Base-by-base conservation (phyloP, 371 early-diverging fungal species). In the Haplosporangium sp. region DNA sequence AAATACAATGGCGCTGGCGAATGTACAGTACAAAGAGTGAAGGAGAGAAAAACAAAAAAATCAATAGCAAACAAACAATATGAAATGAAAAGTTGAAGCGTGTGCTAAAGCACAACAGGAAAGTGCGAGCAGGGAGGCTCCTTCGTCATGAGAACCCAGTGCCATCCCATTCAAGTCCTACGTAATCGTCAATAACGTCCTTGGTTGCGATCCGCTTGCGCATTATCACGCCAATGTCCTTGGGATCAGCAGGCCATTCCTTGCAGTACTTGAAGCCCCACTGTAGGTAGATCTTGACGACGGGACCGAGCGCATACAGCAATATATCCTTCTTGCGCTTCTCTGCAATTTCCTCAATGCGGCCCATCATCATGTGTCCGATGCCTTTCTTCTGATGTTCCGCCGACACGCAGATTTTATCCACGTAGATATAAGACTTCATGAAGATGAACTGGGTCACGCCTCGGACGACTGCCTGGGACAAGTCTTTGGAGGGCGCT, bases 391-490 rank as follows among this genome's bases (percentile, higher is more conserved):
- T 71, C 53, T 74, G 80, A 45, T 69, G 60, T n/a, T 82, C 66
- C 7, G 68, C 45, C 2, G 58, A 57, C 23, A 82, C 80, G 47
- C 74, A 80, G 51, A 82, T 79, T 67, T 75, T 82, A 64, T 82
- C 72, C 40, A 82, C 64, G 42, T 80, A 82, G 40, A 82, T 71
- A n/a, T 80, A 82, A 1, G 62, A 52, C 47, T 71, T 74, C 80
- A 82, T 74, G 14, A 82, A 74, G 47, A 82, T 75, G 18, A 72
- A 82, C 60, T 79, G 75, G 0, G 80, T 71, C 23, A 80, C 75
- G 5, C 75, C 82, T 7, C 80, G 80, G 14, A 82, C 73, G 4
- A 63, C 69, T 51, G 60, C 68, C 52, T 59, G n/a, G 29, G 65
- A 65, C 29, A 60, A 45, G 23, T 70, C 67, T 2, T 46, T 8